phyloP scores from a whole-genome alignment of 345 rosid species.

The Euphorbia pulcherrima region DNA sequence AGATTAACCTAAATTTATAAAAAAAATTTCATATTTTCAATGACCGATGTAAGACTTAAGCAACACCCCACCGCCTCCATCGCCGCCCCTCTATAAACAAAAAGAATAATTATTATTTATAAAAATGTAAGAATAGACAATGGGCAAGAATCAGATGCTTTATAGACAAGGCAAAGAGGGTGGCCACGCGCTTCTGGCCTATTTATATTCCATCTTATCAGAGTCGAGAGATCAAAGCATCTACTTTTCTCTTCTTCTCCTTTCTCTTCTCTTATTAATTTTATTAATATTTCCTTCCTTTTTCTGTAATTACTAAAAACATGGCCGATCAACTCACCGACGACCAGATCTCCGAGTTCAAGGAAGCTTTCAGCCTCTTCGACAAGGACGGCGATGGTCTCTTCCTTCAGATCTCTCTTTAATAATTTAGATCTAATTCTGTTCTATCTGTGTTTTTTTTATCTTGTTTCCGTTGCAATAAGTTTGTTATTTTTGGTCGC shows the following conservation, averaged over 20 bases:
- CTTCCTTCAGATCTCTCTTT: background rate
- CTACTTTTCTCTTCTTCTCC: background rate
- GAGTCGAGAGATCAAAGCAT: background rate
- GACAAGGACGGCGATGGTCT: slow-evolving; percentile 31
- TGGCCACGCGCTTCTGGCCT: slow-evolving; percentile 6
- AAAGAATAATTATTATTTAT: too few species aligned
- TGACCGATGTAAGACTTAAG: too few species aligned
- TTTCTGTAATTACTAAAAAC: background rate
- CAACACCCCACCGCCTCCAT: too few species aligned
- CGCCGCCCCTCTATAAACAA: too few species aligned
- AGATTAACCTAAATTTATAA: too few species aligned
- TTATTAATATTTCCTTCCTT: background rate
- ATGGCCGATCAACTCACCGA: slow-evolving; percentile 31
- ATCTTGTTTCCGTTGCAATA: background rate
- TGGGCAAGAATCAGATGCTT: too few species aligned
- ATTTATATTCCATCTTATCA: slow-evolving; percentile 11
- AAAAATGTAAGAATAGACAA: too few species aligned
- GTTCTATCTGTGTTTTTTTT: background rate
- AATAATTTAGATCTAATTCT: background rate
- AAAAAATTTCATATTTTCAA: too few species aligned
- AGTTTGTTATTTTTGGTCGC: background rate
- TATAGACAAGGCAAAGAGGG: too few species aligned
- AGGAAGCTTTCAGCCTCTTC: slow-evolving; percentile 30
- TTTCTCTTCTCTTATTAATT: background rate
- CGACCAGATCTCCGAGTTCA: slow-evolving; percentile 29